These are phyloP conservation scores for Cryptococcus maquisensis DNA, from an alignment of 1,284 basidiomycete species.

Conservation along the genomic window DNA sequence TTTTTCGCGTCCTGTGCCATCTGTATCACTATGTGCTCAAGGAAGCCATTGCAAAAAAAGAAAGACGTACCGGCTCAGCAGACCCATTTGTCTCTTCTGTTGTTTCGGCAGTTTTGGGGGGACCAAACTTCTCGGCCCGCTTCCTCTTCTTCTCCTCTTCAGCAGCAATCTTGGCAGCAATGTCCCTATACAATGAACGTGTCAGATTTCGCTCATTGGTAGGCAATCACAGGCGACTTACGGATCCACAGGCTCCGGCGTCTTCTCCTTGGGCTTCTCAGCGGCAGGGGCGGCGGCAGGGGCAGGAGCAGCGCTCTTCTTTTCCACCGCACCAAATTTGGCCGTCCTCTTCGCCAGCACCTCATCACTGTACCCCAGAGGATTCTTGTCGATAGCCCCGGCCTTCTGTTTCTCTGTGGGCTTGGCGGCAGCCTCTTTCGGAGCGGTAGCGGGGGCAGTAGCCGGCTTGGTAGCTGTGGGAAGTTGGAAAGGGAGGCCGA, in stretches of 20 bases:
- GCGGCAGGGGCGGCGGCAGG: constrained; percentile 8
- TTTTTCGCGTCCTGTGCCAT: constrained; percentile 40
- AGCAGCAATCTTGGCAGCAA: constrained; percentile 28
- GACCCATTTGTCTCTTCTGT: constrained; percentile 9
- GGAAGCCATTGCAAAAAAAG: neutral
- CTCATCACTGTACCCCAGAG: constrained; percentile 38
- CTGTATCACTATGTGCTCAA: neutral
- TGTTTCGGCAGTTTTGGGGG: constrained; percentile 9
- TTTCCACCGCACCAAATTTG: constrained; percentile 41
- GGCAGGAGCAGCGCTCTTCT: constrained; percentile 21
- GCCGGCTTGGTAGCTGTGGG: constrained; percentile 16
- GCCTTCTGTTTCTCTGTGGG: constrained; percentile 18
- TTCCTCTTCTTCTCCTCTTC: constrained; percentile 53
- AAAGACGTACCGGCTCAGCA: constrained; percentile 29
- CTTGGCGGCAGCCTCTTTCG: constrained; percentile 7
- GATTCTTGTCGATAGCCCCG: constrained; percentile 29
- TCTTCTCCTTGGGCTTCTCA: constrained; percentile 11
- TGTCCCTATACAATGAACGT: constrained; percentile 21
- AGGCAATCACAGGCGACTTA: constrained; percentile 15
- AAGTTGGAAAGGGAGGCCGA: constrained; percentile 43
- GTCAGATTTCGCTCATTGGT: neutral
- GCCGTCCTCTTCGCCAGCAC: constrained; percentile 41
- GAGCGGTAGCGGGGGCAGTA: constrained; percentile 7
- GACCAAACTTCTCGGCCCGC: constrained; percentile 49
- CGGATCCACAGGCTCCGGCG: constrained; percentile 31